Conservation (phyloP, 371 early-diverging fungal genomes). For the Mortierella sp. region DNA sequence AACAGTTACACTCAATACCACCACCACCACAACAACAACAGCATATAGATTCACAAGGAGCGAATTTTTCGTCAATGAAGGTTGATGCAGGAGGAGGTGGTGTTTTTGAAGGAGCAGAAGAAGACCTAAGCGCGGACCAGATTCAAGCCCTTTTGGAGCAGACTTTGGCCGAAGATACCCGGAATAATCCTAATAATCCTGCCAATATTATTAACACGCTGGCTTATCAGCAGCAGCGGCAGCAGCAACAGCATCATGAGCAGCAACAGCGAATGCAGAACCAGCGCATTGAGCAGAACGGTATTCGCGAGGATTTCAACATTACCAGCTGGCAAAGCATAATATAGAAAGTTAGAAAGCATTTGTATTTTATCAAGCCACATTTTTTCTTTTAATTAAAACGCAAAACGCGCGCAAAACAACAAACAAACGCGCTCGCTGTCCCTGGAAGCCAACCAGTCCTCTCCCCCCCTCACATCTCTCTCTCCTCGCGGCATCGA, state of each 20-base stretch:
- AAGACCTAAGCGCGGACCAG: conserved; percentile 19
- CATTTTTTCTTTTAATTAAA: background rate
- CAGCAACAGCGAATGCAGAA: background rate
- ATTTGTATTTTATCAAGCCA: conserved; percentile 2
- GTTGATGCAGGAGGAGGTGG: background rate
- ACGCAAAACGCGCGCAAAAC: too few species aligned
- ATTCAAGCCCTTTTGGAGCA: conserved; percentile 41
- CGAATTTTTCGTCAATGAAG: background rate
- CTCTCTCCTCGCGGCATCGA: background rate
- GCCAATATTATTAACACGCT: background rate
- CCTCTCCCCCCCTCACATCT: background rate
- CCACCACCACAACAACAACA: conserved; percentile 4
- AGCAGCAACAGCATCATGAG: background rate
- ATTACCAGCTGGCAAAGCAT: conserved; percentile 16
- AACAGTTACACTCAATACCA: conserved; percentile 6
- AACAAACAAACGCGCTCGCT: too few species aligned
- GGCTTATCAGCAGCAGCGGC: conserved; percentile 4
- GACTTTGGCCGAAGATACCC: conserved; percentile 31
- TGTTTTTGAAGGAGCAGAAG: conserved; percentile 3
- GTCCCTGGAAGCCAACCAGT: too few species aligned
- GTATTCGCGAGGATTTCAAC: conserved; percentile 9
- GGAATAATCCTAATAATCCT: conserved; percentile 8
- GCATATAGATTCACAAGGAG: conserved; percentile 6
- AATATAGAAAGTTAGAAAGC: conserved; percentile 2
- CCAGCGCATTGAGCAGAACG: conserved; percentile 2